A percentile compares a stretch with the other conserved stretches of the same genome.
These are phyloP conservation scores for Yueomyces sinensis DNA, from an alignment of 805 yeast species.

Conservation along the genomic window DNA sequence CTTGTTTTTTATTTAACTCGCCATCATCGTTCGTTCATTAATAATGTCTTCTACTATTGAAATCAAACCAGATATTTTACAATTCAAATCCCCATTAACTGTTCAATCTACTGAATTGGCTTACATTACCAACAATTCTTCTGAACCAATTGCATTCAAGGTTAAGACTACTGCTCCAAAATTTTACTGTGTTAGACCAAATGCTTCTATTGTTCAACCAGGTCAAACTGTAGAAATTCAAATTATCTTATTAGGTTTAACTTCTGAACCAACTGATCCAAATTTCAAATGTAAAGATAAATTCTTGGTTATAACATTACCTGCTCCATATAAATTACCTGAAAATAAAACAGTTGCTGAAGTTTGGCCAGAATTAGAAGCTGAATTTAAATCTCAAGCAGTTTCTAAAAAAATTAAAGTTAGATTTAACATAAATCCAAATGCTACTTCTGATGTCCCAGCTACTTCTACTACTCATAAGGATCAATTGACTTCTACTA, in stretches of 20 bases:
- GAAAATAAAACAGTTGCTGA: constrained; percentile 49
- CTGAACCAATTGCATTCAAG: constrained; percentile 65
- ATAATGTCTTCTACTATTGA: constrained; percentile 28
- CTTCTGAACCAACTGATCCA: constrained; percentile 52
- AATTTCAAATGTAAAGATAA: constrained; percentile 82
- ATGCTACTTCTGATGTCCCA: not conserved
- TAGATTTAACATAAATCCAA: constrained; percentile 27
- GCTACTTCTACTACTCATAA: not conserved
- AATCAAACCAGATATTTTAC: constrained; percentile 59
- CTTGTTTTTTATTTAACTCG: too few relatives aligned
- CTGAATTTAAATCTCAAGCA: constrained; percentile 39
- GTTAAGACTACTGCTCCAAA: constrained; percentile 98
- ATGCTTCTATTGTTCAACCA: constrained; percentile 72
- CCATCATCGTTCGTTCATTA: not conserved
- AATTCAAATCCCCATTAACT: constrained; percentile 64
- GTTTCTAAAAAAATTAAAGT: constrained; percentile 58
- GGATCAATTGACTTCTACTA: not conserved
- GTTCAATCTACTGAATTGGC: constrained; percentile 50
- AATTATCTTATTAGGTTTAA: constrained; percentile 77
- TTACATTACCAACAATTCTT: constrained; percentile 44
- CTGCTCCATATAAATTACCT: constrained; percentile 43
- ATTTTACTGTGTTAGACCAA: constrained; percentile 91
- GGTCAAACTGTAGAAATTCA: constrained; percentile 63
- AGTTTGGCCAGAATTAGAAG: constrained; percentile 63
- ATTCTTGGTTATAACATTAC: constrained; percentile 78